Percentiles rank a stretch among this genome's conserved stretches.
Evolutionary conservation across 2,329 filamentous ascomycete species (phyloP).

Genomic region (Fusarium proliferatum): DNA sequence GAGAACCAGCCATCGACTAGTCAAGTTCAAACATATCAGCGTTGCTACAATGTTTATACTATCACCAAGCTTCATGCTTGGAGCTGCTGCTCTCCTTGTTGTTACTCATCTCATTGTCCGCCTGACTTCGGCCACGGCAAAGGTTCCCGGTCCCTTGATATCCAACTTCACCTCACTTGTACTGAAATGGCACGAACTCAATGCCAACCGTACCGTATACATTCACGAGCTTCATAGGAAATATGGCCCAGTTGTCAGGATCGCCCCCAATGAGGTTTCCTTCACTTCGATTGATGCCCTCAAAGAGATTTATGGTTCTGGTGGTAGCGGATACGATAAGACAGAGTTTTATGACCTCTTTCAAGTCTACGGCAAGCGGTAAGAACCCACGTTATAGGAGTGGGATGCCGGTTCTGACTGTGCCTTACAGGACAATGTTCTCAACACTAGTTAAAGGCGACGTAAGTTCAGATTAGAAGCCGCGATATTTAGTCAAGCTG

Average conservation of each 20-base stretch:
- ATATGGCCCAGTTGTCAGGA: conserved; percentile 68
- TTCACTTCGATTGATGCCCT: conserved; percentile 67
- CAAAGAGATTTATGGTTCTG: conserved; percentile 72
- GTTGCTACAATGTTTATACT: conserved; percentile 42
- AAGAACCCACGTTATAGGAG: conserved; percentile 33
- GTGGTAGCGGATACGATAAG: conserved; percentile 73
- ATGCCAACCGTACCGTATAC: conserved; percentile 63
- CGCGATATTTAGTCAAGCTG: neutral
- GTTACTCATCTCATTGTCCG: conserved; percentile 43
- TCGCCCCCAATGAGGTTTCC: conserved; percentile 68
- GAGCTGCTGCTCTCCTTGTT: conserved; percentile 40
- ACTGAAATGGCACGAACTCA: conserved; percentile 68
- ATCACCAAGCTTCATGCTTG: conserved; percentile 45
- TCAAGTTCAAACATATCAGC: neutral
- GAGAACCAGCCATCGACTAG: neutral
- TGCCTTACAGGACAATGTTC: conserved; percentile 65
- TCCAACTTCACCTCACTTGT: conserved; percentile 62
- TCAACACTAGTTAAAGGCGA: conserved; percentile 65
- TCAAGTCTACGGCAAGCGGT: conserved; percentile 66
- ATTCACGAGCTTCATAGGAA: conserved; percentile 65
- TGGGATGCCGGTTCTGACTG: conserved; percentile 1
- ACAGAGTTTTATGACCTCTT: conserved; percentile 73
- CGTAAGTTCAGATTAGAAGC: conserved; percentile 50
- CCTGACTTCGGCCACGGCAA: conserved; percentile 50
- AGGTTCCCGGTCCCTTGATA: conserved; percentile 60